These are phyloP conservation scores for Annulohypoxylon truncatum DNA, from an alignment of 2,329 filamentous ascomycete species.

Conservation along the genomic window DNA sequence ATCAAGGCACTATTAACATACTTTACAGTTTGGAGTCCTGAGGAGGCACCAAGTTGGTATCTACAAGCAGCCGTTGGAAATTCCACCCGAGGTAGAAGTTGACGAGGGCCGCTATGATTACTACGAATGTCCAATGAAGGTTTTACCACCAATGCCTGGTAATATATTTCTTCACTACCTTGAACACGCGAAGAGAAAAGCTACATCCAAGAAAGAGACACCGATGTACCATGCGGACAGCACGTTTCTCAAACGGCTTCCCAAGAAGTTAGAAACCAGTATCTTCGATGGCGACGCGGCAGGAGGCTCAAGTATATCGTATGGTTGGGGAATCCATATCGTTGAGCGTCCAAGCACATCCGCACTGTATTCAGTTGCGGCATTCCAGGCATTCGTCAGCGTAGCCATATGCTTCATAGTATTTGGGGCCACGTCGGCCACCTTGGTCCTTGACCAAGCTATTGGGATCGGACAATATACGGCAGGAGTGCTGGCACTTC, in stretches of 20 bases:
- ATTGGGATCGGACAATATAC: not conserved
- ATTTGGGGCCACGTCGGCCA: too few species aligned
- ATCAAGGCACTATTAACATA: too few species aligned
- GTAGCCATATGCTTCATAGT: not conserved
- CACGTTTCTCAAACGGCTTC: not conserved
- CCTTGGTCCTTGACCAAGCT: not conserved
- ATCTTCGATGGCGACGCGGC: not conserved
- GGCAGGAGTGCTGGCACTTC: not conserved
- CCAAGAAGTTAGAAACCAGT: not conserved
- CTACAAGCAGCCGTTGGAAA: not conserved
- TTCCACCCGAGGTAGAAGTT: not conserved
- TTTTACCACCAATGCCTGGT: not conserved
- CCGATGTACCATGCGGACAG: not conserved
- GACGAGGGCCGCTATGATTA: not conserved
- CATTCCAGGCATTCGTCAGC: not conserved
- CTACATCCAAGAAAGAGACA: not conserved
- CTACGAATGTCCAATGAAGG: not conserved
- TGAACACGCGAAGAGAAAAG: not conserved
- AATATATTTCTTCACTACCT: not conserved
- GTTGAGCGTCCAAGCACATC: not conserved
- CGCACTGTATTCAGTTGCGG: not conserved
- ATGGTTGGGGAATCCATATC: not conserved
- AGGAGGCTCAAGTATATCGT: not conserved
- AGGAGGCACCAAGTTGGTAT: not conserved
- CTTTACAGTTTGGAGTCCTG: not conserved